Conservation (phyloP, 441 rosid genomes). For the Arabidopsis hybrid region DNA sequence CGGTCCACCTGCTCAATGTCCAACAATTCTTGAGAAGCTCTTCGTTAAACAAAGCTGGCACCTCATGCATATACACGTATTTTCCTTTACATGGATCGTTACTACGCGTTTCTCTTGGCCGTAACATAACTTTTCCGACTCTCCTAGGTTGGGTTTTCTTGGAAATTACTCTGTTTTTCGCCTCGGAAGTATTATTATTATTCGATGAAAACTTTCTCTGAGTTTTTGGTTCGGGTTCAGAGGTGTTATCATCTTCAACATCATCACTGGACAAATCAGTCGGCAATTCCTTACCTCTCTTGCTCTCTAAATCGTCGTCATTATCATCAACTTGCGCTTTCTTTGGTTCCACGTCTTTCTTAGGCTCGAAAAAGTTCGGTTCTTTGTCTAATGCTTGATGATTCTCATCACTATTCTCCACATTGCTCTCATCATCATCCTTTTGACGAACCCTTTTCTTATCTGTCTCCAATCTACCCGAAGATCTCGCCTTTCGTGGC, state of each 20-base stretch:
- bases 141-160: conserved; percentile 13
- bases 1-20: conserved; percentile 62
- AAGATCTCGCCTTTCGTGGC: conserved; percentile 27
- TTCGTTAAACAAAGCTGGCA: conserved; percentile 66
- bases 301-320: conserved; percentile 14
- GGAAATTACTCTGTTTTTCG: conserved; percentile 8
- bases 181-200: neutral
- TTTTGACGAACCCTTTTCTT: conserved; percentile 31
- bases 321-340: conserved; percentile 21
- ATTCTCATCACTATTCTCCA: conserved; percentile 19
- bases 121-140: conserved; percentile 7
- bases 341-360: conserved; percentile 3
- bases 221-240: neutral
- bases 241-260: conserved; percentile 7
- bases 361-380: conserved; percentile 20
- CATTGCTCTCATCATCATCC: conserved; percentile 22
- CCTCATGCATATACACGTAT: conserved; percentile 61
- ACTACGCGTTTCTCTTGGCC: conserved; percentile 38
- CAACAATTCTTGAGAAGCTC: conserved; percentile 67
- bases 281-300: neutral
- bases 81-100: conserved; percentile 59
- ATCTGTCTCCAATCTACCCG: conserved; percentile 19
- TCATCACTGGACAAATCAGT: conserved; percentile 18
- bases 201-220: neutral
- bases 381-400: conserved; percentile 27